A percentile compares a stretch with the other conserved stretches of the same genome.
phyloP scores from a whole-genome alignment of 352 stramenopile genomes.

The Saprolegnia parasitica region DNA sequence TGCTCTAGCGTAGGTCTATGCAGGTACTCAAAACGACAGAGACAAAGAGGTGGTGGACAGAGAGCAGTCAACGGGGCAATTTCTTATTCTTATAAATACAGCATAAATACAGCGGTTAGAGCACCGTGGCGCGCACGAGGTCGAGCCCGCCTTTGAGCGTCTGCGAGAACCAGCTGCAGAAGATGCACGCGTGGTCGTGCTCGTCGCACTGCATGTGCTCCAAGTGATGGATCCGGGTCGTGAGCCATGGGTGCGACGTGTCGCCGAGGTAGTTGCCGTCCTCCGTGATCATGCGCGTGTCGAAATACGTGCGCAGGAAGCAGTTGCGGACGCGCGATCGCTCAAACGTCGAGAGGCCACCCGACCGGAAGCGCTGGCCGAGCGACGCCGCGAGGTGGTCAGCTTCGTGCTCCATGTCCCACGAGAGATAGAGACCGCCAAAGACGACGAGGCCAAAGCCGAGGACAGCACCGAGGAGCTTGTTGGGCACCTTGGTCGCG shows the following conservation, averaged over 20 bases:
- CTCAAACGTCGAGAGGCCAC: constrained; percentile 73
- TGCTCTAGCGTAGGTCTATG: too few species aligned
- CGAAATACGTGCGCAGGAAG: constrained; percentile 50
- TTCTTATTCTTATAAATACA: background rate
- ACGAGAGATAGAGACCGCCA: constrained; percentile 64
- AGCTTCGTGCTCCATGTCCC: constrained; percentile 73
- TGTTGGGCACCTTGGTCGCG: constrained; percentile 65
- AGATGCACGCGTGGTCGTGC: constrained; percentile 18
- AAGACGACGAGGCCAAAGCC: constrained; percentile 44
- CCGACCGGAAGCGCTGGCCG: constrained; percentile 46
- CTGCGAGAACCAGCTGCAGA: constrained; percentile 16
- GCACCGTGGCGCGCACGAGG: background rate
- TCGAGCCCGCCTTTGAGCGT: background rate
- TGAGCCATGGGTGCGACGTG: constrained; percentile 67
- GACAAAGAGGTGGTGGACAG: too few species aligned
- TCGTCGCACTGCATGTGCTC: constrained; percentile 40
- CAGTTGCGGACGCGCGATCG: constrained; percentile 71
- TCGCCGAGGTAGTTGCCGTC: constrained; percentile 79
- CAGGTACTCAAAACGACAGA: too few species aligned
- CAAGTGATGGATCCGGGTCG: constrained; percentile 63
- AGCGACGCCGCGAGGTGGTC: constrained; percentile 65
- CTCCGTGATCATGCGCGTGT: constrained; percentile 69
- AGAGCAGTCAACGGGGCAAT: too few species aligned
- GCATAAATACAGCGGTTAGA: background rate
- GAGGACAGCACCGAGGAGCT: constrained; percentile 48